Evolutionary conservation across 495 filamentous ascomycete genomes (phyloP).

Genomic region (Trichoderma gamsii): DNA sequence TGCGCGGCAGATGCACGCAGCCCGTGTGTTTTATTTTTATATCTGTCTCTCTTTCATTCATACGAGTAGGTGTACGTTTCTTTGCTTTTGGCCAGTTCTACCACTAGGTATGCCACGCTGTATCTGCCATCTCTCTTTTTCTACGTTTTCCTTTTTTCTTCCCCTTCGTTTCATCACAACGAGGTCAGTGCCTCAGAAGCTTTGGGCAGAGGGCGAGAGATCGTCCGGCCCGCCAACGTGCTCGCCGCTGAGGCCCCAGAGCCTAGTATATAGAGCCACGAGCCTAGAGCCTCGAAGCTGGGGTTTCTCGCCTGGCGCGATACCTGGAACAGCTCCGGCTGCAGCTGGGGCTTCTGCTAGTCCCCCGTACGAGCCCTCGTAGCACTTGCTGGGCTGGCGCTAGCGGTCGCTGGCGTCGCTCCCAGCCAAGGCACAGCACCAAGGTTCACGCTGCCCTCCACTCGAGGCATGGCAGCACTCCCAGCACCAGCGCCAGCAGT

Average conservation of each 20-base stretch:
- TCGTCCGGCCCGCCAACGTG: constrained; percentile 12
- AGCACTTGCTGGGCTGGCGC: neutral
- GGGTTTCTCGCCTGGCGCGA: neutral
- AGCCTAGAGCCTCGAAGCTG: neutral
- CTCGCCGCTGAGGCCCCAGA: neutral
- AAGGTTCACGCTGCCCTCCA: neutral
- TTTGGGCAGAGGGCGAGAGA: neutral
- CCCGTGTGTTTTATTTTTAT: no score
- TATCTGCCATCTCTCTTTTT: no score
- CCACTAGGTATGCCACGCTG: no score
- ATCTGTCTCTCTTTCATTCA: no score
- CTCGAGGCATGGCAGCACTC: neutral
- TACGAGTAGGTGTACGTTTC: no score
- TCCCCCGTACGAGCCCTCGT: no score
- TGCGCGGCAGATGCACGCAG: no score
- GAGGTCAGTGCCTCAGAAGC: no score
- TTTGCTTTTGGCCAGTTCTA: no score
- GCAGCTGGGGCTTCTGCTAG: neutral
- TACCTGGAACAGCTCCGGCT: constrained; percentile 1
- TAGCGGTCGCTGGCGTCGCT: neutral
- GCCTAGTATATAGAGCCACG: neutral
- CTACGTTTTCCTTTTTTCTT: no score
- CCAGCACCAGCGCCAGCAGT: neutral
- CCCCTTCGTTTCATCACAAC: no score
- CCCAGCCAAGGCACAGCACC: neutral